Base-by-base conservation (phyloP, 371 early-diverging fungal species). In the Syncephalastrum monosporum region DNA sequence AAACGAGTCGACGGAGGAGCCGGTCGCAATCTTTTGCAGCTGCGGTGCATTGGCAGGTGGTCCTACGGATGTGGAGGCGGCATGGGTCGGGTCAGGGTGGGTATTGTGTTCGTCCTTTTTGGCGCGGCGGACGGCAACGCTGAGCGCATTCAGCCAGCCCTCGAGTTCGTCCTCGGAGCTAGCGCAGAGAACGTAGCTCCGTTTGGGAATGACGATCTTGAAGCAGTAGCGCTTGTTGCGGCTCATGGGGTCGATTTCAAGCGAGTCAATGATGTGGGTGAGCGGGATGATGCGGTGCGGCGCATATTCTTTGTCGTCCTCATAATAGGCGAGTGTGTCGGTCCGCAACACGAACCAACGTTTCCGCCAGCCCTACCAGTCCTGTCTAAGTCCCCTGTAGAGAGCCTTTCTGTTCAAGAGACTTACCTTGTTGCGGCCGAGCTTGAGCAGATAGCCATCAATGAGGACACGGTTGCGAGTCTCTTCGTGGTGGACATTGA, bases 281-380 rank as follows among this genome's bases (percentile, higher is more conserved):
- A 91, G 68, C 5, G 89, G 86, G 42, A 91, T 84, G 24, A 91
- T 82, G 12, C 86, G 81, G 54, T 81, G 83, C 1, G 88, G 88
- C 49, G 85, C 84, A 52, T 90, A 91, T 71, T 93, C 90, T 75
- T 86, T 86, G 23, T 84, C 82, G 60, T 94, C 84, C 67, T 92
- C 91, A 71, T 94, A 94, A 62, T 84, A 87, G 5, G 84, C 76
- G 45, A 94, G 65, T n/a, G 82, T 84, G 49, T 87, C 88, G 41
- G 83, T 84, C 41, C 92, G 72, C 10, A 94, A 64, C 8, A 92
- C 94, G 73, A 91, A 91, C 92, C 91, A 94, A 23, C 90, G 82
- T 60, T 86, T 88, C 67, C 87, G 84, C 94, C 94, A 94, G 17
- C 82, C 78, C 84, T 88, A 68, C 42, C 16, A 44, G 43, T 48